phyloP scores from a whole-genome alignment of 345 rosid species.

The Nephelium lappaceum region DNA sequence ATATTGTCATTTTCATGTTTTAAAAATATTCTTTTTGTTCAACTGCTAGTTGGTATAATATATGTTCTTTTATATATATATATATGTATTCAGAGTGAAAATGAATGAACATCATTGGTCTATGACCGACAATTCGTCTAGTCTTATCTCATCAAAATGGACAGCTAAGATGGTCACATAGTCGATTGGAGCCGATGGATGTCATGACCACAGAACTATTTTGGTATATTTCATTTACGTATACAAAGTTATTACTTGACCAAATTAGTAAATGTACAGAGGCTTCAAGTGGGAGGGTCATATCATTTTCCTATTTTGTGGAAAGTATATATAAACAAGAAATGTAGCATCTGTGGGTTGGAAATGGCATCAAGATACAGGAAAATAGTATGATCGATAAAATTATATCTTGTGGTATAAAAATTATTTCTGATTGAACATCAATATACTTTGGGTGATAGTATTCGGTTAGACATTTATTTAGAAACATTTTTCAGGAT shows the following conservation, averaged over 20 bases:
- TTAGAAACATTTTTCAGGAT: no score
- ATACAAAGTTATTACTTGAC: background rate
- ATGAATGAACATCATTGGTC: constrained; percentile 32
- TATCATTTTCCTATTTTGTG: background rate
- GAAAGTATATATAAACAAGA: background rate
- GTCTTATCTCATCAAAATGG: constrained; percentile 34
- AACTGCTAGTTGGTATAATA: background rate
- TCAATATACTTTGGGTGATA: no score
- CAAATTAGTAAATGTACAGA: background rate
- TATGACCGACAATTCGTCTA: constrained; percentile 3
- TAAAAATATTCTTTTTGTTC: background rate
- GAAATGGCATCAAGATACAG: no score
- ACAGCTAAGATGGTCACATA: constrained; percentile 25
- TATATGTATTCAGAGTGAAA: background rate
- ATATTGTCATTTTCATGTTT: constrained; percentile 20
- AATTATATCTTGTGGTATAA: no score
- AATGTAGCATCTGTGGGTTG: background rate
- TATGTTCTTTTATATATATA: no score
- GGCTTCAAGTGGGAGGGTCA: constrained; percentile 3
- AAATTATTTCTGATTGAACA: no score
- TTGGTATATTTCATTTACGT: background rate
- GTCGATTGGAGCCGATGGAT: background rate
- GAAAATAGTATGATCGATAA: no score
- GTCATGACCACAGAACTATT: background rate
- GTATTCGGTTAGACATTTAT: no score